A percentile compares a stretch with the other conserved stretches of the same genome.
These are phyloP conservation scores for Thraustochytrium aureum DNA, from an alignment of 352 stramenopile genomes.

Conservation along the genomic window DNA sequence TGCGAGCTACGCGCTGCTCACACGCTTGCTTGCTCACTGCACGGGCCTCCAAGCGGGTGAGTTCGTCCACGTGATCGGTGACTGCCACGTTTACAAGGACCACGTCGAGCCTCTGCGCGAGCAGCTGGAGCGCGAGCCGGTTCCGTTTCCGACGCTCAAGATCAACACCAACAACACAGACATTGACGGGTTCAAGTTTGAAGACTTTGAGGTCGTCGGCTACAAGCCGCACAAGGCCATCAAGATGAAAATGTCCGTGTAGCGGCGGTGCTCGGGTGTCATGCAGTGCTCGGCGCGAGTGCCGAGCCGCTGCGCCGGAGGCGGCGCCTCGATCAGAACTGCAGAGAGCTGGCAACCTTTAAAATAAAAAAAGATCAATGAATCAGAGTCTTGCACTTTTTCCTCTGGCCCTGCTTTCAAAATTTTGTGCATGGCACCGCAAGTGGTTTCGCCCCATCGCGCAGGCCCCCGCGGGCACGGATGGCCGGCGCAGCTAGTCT, in stretches of 20 bases:
- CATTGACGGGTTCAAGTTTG: constrained; percentile 95
- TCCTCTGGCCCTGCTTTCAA: not conserved
- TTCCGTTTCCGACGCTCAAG: constrained; percentile 78
- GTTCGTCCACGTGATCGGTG: constrained; percentile 98
- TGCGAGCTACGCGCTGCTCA: constrained; percentile 97
- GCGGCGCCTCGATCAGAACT: too few relatives aligned
- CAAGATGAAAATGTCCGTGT: constrained; percentile 99
- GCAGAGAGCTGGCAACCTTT: too few relatives aligned
- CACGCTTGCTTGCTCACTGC: constrained; percentile 94
- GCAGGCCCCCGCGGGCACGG: too few relatives aligned
- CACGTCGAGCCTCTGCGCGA: constrained; percentile 96
- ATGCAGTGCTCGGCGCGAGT: too few relatives aligned
- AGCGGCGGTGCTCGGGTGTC: constrained; percentile 1
- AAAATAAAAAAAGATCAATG: not conserved
- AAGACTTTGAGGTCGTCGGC: constrained; percentile 93
- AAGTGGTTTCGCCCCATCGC: too few relatives aligned
- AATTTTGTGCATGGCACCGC: not conserved
- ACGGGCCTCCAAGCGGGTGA: constrained; percentile 85
- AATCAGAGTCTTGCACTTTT: not conserved
- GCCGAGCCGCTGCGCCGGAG: too few relatives aligned
- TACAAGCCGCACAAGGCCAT: constrained; percentile 97
- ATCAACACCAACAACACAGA: constrained; percentile 72
- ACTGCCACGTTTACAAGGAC: constrained; percentile 99
- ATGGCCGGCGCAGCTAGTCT: too few relatives aligned
- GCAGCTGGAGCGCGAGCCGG: constrained; percentile 88